Percentiles rank a stretch among this genome's conserved stretches.
These are phyloP conservation scores for Cicer pinnatifidum DNA, from an alignment of 306 rosid species.

Conservation along the genomic window DNA sequence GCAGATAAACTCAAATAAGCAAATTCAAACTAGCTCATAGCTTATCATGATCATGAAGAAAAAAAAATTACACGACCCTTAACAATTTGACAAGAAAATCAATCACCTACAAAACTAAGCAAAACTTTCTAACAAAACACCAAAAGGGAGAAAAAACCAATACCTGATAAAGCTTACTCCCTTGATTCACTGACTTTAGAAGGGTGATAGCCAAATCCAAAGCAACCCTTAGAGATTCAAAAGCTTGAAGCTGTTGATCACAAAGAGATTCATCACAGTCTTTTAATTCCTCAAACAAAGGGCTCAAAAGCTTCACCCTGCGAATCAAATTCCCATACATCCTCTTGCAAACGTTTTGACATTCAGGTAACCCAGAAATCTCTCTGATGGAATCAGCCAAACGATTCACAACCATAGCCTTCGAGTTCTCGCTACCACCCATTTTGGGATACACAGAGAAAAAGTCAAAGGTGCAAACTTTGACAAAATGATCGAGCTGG, in stretches of 20 bases:
- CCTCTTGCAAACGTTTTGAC: conserved; percentile 68
- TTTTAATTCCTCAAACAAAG: conserved; percentile 88
- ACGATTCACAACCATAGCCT: conserved; percentile 51
- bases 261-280: conserved; percentile 62
- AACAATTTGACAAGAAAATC: background rate
- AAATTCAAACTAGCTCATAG: no score
- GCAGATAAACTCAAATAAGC: no score
- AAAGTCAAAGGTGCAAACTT: conserved; percentile 47
- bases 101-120: conserved; percentile 16
- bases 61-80: no score
- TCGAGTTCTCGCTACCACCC: conserved; percentile 57
- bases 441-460: conserved; percentile 45
- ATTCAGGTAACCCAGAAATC: conserved; percentile 73
- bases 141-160: conserved; percentile 10
- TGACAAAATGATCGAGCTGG: conserved; percentile 13
- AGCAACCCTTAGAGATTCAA: conserved; percentile 67
- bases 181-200: conserved; percentile 64
- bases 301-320: conserved; percentile 82
- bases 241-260: conserved; percentile 57
- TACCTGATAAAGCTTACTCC: conserved; percentile 94
- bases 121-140: background rate
- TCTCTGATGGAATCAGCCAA: conserved; percentile 65
- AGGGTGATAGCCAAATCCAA: conserved; percentile 69
- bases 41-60: no score
- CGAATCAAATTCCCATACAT: conserved; percentile 77